Evolutionary conservation across 306 rosid genomes (phyloP), one percentile per base, ranked within the genome.

Genomic region (Echinosophora koreensis): DNA sequence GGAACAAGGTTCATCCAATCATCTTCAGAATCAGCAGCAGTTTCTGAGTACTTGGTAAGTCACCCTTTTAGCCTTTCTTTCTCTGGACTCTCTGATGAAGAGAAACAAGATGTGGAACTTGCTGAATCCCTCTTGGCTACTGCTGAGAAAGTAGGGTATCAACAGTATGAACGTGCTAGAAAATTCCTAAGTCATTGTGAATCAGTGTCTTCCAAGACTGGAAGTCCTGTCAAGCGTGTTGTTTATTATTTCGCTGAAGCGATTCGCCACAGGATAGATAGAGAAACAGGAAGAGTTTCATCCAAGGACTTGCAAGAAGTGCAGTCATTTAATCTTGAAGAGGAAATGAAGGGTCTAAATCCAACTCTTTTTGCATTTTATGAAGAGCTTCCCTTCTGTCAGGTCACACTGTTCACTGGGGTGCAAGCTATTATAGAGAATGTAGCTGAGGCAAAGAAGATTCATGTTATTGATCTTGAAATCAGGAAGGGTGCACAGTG

Each of bases 1-100:
- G 93, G 92, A 66, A 71, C 90, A 38, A 90, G 86, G 77, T 88
- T 90, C 86, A 80, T 90, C 15, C 89, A 83, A 59, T 90, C 85
- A 44, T 80, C 55, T 50, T 57, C 86, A 8, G 82, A 74, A 28
- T 66, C 78, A 9, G 47, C 76, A 9, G 47, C 55, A 44, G 73
- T 58, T 63, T 65, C 63, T 35, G 30, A 61, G 12, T 73, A 72
- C 49, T 73, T 74, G 66, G 72, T 76, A 8, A 49, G 55, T 69
- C 92, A 88, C 58, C 92, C 93, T 38, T 86, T 66, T 52, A 88
- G 77, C 4, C 51, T 52, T 44, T 77, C 77, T 38, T 88, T 88
- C 73, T 82, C 80, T 37, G 80, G 79, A 34, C 81, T 92, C 51
- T 69, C 96, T 11, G 17, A 27, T 39, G 91, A 84, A 74, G 92